Evolutionary conservation across 1,284 basidiomycete species (phyloP).

Genomic region (Taiwanofungus camphoratus): DNA sequence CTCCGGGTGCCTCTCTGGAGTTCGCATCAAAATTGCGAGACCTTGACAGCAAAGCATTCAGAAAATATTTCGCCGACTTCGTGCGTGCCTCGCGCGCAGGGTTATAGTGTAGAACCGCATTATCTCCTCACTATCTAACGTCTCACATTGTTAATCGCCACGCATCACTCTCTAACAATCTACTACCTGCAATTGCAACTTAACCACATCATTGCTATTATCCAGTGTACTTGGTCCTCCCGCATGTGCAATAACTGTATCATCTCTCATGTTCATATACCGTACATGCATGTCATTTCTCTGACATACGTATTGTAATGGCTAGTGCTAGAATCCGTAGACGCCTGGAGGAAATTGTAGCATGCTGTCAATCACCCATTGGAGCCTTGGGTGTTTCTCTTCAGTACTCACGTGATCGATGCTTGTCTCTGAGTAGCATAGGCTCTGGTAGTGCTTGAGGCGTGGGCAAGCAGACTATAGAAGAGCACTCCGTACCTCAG

Average conservation of each 20-base stretch:
- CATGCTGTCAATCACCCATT: conserved; percentile 1
- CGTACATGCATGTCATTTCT: neutral
- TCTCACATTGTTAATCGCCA: too few relatives aligned
- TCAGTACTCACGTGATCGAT: too few relatives aligned
- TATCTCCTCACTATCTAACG: too few relatives aligned
- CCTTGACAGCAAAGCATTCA: conserved; percentile 78
- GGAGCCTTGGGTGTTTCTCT: too few relatives aligned
- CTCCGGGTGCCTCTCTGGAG: conserved; percentile 70
- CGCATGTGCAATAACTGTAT: conserved; percentile 14
- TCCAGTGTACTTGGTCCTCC: conserved; percentile 2
- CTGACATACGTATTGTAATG: conserved; percentile 12
- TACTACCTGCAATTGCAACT: conserved; percentile 10
- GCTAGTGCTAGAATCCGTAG: conserved; percentile 14
- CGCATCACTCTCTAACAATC: too few relatives aligned
- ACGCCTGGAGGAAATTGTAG: conserved; percentile 7
- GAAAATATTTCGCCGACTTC: conserved; percentile 87
- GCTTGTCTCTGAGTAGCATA: too few relatives aligned
- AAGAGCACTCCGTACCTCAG: too few relatives aligned
- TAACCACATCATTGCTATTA: conserved; percentile 1
- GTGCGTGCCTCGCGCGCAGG: conserved; percentile 62
- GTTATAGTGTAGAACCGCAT: conserved; percentile 35
- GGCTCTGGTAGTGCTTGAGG: too few relatives aligned
- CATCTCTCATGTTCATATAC: conserved; percentile 10
- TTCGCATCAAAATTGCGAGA: conserved; percentile 76
- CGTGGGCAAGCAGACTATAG: too few relatives aligned